Conservation (phyloP, 2,329 filamentous ascomycete species). For the Fusarium heterosporum region DNA sequence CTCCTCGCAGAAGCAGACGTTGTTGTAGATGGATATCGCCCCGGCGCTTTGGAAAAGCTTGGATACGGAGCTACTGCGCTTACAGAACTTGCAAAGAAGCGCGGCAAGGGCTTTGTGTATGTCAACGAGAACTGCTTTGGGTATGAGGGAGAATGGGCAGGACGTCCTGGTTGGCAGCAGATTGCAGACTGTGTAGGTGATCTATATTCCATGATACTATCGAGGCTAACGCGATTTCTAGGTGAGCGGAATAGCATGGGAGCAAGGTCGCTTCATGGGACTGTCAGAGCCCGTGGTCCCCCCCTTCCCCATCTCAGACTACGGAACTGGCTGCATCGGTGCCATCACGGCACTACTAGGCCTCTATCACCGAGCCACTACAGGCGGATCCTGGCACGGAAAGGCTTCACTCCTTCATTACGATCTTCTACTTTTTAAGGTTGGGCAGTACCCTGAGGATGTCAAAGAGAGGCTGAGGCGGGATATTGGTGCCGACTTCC, state of each 20-base stretch:
- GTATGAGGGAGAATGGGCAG: conserved; percentile 68
- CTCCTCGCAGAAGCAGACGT: conserved; percentile 73
- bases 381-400: conserved; percentile 75
- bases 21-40: conserved; percentile 75
- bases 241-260: conserved; percentile 69
- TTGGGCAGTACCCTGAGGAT: conserved; percentile 66
- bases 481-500: conserved; percentile 64
- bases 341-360: conserved; percentile 74
- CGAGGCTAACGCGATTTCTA: conserved; percentile 36
- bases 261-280: conserved; percentile 72
- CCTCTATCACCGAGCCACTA: conserved; percentile 70
- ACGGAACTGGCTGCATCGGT: conserved; percentile 78
- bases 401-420: conserved; percentile 75
- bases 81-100: conserved; percentile 61
- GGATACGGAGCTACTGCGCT: conserved; percentile 72
- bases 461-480: conserved; percentile 65
- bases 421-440: conserved; percentile 72
- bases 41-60: conserved; percentile 71
- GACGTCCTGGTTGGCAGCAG: conserved; percentile 76
- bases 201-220: fast-evolving
- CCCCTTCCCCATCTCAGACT: conserved; percentile 73
- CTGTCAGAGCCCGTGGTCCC: conserved; percentile 73
- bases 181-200: conserved; percentile 71
- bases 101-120: conserved; percentile 73
- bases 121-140: conserved; percentile 80